These are phyloP conservation scores for Teratosphaeria epicoccoides DNA, from an alignment of 2,329 filamentous ascomycete species.

Conservation along the genomic window DNA sequence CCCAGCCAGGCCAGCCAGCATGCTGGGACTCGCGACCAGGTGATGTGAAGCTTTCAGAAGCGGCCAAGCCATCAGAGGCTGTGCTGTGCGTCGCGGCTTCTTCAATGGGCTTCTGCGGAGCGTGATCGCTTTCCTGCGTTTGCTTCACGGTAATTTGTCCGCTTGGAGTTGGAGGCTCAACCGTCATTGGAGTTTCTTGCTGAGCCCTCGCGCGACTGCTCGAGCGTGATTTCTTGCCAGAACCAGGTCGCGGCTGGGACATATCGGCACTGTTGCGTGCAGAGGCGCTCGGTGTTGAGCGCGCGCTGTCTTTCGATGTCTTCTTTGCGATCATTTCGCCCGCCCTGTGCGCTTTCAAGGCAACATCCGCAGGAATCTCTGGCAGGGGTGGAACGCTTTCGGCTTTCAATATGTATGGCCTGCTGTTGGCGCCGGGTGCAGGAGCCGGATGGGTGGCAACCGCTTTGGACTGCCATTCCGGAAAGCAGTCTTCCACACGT, in stretches of 20 bases:
- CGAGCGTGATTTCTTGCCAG: conserved; percentile 4
- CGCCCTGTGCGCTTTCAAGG: conserved; percentile 15
- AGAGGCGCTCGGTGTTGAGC: conserved; percentile 10
- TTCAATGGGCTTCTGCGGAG: not conserved
- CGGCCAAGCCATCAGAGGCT: not conserved
- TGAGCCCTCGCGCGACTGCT: conserved; percentile 5
- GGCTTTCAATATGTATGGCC: conserved; percentile 10
- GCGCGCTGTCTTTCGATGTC: conserved; percentile 10
- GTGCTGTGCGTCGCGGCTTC: not conserved
- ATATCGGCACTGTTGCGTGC: conserved; percentile 15
- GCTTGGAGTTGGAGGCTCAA: not conserved
- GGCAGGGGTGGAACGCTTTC: conserved; percentile 22
- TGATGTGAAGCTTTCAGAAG: not conserved
- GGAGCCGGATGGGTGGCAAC: conserved; percentile 3
- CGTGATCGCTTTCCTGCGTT: not conserved
- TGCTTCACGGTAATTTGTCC: not conserved
- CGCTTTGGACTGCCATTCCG: conserved; percentile 19
- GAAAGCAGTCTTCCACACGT: conserved; percentile 19
- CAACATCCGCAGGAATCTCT: conserved; percentile 21
- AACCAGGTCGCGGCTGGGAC: conserved; percentile 3
- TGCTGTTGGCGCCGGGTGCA: not conserved
- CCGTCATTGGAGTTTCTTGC: not conserved
- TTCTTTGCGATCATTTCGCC: conserved; percentile 21
- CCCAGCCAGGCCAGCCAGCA: conserved; percentile 19
- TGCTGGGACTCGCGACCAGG: conserved; percentile 14